Conservation (phyloP, 2,329 filamentous ascomycete species). For the Colletotrichum navitas region DNA sequence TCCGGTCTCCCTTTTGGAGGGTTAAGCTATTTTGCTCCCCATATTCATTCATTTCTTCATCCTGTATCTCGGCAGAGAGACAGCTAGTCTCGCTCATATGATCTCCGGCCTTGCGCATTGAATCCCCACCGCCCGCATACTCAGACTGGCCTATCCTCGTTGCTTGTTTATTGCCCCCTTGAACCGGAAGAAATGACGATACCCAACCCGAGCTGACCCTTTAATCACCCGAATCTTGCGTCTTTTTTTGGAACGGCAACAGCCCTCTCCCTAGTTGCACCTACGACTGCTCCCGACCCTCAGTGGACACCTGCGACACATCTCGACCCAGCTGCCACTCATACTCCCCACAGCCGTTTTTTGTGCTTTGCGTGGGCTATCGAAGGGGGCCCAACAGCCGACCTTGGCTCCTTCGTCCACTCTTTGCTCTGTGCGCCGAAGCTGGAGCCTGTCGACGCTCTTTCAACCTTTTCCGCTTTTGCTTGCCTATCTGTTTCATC, state of each 20-base stretch:
- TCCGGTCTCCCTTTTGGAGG: conserved; percentile 13
- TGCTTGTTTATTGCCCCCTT: conserved; percentile 27
- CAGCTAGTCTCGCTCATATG: background rate
- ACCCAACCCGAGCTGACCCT: conserved; percentile 37
- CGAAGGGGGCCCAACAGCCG: conserved; percentile 35
- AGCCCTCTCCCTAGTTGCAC: conserved; percentile 25
- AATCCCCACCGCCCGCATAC: conserved; percentile 7
- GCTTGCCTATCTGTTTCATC: conserved; percentile 17
- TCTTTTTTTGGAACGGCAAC: conserved; percentile 20
- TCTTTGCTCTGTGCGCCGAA: conserved; percentile 38
- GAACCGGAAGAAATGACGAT: conserved; percentile 39
- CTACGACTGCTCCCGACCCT: conserved; percentile 9
- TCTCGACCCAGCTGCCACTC: conserved; percentile 18
- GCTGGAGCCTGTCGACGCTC: conserved; percentile 32
- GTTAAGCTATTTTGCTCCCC: conserved; percentile 20
- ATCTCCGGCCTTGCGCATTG: conserved; percentile 17
- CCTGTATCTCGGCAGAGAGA: background rate
- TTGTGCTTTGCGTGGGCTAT: conserved; percentile 33
- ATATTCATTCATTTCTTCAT: conserved; percentile 14
- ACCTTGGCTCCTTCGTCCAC: conserved; percentile 33
- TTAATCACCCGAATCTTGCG: conserved; percentile 10
- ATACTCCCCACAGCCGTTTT: background rate
- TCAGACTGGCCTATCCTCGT: conserved; percentile 7
- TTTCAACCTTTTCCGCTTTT: conserved; percentile 33
- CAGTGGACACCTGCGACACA: conserved; percentile 17